Percentiles rank a stretch among this genome's conserved stretches.
phyloP scores from a whole-genome alignment of 2,329 filamentous ascomycete genomes.

The Colletotrichum musicola region DNA sequence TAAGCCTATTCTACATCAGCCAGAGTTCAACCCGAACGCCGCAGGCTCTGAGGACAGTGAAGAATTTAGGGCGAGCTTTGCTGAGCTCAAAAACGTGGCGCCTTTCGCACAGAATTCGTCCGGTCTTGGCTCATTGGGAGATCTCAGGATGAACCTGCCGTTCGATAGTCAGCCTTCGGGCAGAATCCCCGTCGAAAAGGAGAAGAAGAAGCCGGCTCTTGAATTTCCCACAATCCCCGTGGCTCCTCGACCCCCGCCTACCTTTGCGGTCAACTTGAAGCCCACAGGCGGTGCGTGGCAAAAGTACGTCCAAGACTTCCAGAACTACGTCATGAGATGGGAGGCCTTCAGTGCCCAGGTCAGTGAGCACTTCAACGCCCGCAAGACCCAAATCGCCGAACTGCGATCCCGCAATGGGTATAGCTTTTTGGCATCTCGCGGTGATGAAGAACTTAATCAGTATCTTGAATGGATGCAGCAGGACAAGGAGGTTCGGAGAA shows the following conservation, averaged over 20 bases:
- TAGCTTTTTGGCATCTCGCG: slow-evolving; percentile 57
- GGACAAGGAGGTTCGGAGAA: slow-evolving; percentile 72
- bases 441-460: slow-evolving; percentile 63
- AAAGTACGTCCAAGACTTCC: slow-evolving; percentile 67
- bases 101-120: slow-evolving; percentile 62
- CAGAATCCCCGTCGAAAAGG: slow-evolving; percentile 52
- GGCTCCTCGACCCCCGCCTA: slow-evolving; percentile 62
- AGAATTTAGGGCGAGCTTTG: slow-evolving; percentile 66
- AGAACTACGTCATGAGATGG: slow-evolving; percentile 64
- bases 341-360: slow-evolving; percentile 60
- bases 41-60: slow-evolving; percentile 69
- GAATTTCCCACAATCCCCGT: slow-evolving; percentile 62
- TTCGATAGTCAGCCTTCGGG: slow-evolving; percentile 66
- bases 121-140: slow-evolving; percentile 67
- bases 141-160: slow-evolving; percentile 68
- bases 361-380: slow-evolving; percentile 67
- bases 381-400: slow-evolving; percentile 58
- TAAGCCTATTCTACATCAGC: slow-evolving; percentile 41
- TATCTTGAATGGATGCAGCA: slow-evolving; percentile 73
- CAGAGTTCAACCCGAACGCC: slow-evolving; percentile 49
- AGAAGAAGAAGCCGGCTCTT: slow-evolving; percentile 52
- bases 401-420: slow-evolving; percentile 57
- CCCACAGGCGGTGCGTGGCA: slow-evolving; percentile 59
- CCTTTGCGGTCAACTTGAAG: slow-evolving; percentile 57
- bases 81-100: slow-evolving; percentile 68